phyloP scores from a whole-genome alignment of 2,329 filamentous ascomycete genomes.

The Fusarium globosum region DNA sequence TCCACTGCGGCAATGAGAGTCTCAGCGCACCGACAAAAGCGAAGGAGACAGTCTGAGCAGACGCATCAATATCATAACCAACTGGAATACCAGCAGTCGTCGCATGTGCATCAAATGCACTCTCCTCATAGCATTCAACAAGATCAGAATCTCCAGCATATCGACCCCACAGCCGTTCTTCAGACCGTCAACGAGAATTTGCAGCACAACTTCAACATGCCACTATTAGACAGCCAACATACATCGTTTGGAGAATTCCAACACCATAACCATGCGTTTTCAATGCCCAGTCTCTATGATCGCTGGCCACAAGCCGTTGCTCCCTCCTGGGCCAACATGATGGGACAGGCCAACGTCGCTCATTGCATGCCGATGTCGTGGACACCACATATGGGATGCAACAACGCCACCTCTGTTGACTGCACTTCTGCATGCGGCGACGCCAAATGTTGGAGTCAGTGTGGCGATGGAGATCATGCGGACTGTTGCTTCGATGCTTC shows the following conservation, averaged over 20 bases:
- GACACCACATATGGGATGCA: constrained; percentile 37
- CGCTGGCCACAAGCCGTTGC: constrained; percentile 21
- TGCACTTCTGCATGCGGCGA: constrained; percentile 51
- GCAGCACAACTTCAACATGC: constrained; percentile 33
- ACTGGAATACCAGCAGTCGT: constrained; percentile 22
- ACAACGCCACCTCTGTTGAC: constrained; percentile 48
- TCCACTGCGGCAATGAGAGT: constrained; percentile 19
- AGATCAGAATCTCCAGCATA: constrained; percentile 24
- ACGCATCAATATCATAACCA: constrained; percentile 17
- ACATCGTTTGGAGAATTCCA: constrained; percentile 29
- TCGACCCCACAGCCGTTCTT: constrained; percentile 39
- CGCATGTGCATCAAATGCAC: constrained; percentile 30
- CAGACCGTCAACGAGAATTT: constrained; percentile 35
- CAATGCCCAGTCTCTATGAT: constrained; percentile 11
- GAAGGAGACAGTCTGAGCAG: constrained; percentile 30
- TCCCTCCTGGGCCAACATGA: constrained; percentile 34
- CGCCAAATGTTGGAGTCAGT: constrained; percentile 49
- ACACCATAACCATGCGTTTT: constrained; percentile 27
- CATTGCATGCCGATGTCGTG: constrained; percentile 34
- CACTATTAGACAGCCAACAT: constrained; percentile 19
- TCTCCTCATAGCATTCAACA: constrained; percentile 26
- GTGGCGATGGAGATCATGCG: constrained; percentile 46
- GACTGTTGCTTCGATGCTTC: constrained; percentile 52
- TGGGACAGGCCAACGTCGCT: constrained; percentile 20
- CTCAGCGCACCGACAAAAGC: constrained; percentile 32